phyloP scores from a whole-genome alignment of 2,329 filamentous ascomycete species.

The Mycosphaerella sp. region DNA sequence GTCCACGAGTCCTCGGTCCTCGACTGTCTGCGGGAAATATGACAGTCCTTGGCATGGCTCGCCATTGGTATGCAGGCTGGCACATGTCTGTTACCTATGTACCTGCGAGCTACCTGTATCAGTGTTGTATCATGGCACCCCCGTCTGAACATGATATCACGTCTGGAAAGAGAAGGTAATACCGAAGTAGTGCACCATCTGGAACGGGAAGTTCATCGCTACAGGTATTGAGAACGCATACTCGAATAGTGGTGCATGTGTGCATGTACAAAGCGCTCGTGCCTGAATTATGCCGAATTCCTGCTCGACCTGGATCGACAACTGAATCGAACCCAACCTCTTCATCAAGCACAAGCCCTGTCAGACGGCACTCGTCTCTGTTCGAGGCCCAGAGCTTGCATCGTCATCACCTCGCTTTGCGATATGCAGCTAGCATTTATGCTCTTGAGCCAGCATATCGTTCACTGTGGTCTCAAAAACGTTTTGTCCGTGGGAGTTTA shows the following conservation, averaged over 20 bases:
- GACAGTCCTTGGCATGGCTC: too few relatives aligned
- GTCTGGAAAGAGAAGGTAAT: not conserved
- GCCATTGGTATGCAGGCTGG: too few relatives aligned
- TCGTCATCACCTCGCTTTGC: not conserved
- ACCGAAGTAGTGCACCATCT: not conserved
- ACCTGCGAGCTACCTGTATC: not conserved
- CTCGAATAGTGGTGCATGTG: not conserved
- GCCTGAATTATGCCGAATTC: not conserved
- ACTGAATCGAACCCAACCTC: not conserved
- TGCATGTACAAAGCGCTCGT: not conserved
- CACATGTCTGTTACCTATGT: too few relatives aligned
- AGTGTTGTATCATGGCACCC: not conserved
- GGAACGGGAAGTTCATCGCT: not conserved
- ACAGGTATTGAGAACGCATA: not conserved
- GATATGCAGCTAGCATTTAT: not conserved
- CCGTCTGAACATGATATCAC: not conserved
- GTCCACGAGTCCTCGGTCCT: not conserved
- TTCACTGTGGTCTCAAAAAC: not conserved
- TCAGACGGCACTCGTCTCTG: not conserved
- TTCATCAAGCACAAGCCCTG: not conserved
- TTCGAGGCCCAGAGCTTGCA: too few relatives aligned
- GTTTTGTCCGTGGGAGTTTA: constrained; percentile 26
- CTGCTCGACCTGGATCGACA: not conserved
- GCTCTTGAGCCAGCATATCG: not conserved
- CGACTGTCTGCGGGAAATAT: not conserved